Evolutionary conservation across 1,284 basidiomycete species (phyloP).

Genomic region (Tilletia indica): DNA sequence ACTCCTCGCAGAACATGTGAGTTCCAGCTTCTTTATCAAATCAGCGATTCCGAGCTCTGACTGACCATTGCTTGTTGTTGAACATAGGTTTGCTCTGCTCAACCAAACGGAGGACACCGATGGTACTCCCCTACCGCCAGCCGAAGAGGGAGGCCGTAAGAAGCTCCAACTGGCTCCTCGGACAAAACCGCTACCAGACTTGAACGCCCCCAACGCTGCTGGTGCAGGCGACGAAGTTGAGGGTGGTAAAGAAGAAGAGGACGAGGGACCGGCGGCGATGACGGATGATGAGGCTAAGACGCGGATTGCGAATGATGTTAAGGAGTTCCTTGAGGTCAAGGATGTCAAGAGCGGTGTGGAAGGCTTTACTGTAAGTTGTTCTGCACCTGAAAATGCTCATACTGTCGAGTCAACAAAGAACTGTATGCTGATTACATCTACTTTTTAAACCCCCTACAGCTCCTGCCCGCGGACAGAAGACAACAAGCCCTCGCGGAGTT

Average conservation of each 20-base stretch:
- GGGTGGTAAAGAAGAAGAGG: conserved; percentile 52
- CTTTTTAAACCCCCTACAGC: conserved; percentile 64
- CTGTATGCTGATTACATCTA: not conserved
- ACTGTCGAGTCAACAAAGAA: not conserved
- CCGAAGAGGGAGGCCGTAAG: conserved; percentile 66
- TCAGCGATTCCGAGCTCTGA: not conserved
- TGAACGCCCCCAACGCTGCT: not conserved
- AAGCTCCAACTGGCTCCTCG: conserved; percentile 70
- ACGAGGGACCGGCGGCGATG: conserved; percentile 61
- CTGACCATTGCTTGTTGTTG: not conserved
- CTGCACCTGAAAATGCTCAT: not conserved
- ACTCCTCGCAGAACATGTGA: conserved; percentile 75
- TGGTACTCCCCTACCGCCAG: conserved; percentile 53
- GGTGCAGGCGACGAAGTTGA: conserved; percentile 22
- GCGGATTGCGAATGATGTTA: conserved; percentile 67
- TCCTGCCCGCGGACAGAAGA: conserved; percentile 68
- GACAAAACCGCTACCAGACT: conserved; percentile 61
- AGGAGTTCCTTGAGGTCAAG: conserved; percentile 61
- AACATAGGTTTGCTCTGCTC: conserved; percentile 60
- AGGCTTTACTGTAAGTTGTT: conserved; percentile 49
- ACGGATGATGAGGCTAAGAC: conserved; percentile 70
- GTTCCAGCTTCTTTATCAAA: not conserved
- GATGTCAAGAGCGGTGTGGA: conserved; percentile 81
- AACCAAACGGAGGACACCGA: conserved; percentile 35
- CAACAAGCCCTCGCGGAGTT: conserved; percentile 72